Base-by-base conservation (phyloP, 2,329 filamentous ascomycete species). In the Hymenoscyphus fraxineus region DNA sequence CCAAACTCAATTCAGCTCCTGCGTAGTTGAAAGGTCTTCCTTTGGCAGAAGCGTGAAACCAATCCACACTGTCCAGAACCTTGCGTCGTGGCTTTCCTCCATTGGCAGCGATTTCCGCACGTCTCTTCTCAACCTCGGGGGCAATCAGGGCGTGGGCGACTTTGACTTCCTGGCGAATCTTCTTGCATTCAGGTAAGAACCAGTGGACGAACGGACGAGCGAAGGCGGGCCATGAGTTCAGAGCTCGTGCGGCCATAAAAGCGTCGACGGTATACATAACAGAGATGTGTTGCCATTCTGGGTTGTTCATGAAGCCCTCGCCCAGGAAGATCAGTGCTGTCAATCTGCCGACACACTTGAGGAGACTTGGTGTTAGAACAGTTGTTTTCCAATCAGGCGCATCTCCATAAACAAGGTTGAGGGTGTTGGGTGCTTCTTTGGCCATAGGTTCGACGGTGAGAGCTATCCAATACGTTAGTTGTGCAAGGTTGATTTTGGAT, bases 291-390 rank as follows among this genome's bases (percentile, higher is more conserved):
- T 83, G 76, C 82, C 82, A 85, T 41, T 77, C 73, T 38, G 78
- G 70, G 67, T 83, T 77, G 6, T 79, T 79, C 70, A 80, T 81
- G 13, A 82, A 69, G 3, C 76, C 72, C 3, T 72, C 68, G 3
- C 82, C 82, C 1, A 83, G 71, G 65, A 84, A 83, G 2, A 83
- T 77, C 5, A 80, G 76, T 1, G 82, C 80, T 0, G 82, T 82
- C 12, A 84, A 68, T 9, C 81, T 80, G 16, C 81, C 80, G 10
- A 85, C 77, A 9, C 82, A 68, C 16, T 77, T 73, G 1, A 81
- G 77, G 22, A 81, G 63, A 39, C 76, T 71, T 0, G 74, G 69
- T 12, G 75, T 73, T 44, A 82, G 74, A 27, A 68, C 64, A 40
- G 77, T 69, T 1, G 76, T 69, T 12, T 73, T 73, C 80, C 80